Percentiles rank a stretch among this genome's conserved stretches.
These are phyloP conservation scores for Candida ulmi DNA, from an alignment of 805 yeast genomes.

Conservation along the genomic window DNA sequence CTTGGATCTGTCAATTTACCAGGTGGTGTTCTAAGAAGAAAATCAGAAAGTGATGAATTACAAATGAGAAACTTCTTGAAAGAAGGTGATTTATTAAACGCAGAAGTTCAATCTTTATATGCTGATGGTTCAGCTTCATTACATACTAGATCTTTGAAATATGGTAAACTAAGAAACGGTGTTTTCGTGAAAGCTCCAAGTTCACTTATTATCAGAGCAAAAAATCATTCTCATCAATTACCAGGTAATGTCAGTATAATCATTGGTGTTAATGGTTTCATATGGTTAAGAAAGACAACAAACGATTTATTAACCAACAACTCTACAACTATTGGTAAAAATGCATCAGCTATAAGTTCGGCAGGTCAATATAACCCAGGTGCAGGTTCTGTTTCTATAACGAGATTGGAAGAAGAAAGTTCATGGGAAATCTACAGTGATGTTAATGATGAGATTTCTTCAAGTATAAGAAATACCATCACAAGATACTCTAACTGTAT, in stretches of 20 bases:
- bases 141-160: constrained; percentile 92
- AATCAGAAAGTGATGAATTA: constrained; percentile 90
- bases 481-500: constrained; percentile 83
- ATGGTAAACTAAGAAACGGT: constrained; percentile 94
- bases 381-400: constrained; percentile 60
- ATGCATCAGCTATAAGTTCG: constrained; percentile 26
- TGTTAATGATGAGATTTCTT: constrained; percentile 66
- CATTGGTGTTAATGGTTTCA: constrained; percentile 89
- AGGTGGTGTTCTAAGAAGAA: constrained; percentile 92
- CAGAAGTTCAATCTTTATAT: constrained; percentile 89
- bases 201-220: constrained; percentile 75
- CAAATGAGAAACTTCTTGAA: constrained; percentile 92
- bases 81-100: constrained; percentile 93
- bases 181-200: constrained; percentile 76
- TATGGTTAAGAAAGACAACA: constrained; percentile 81
- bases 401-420: constrained; percentile 86
- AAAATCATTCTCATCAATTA: constrained; percentile 80
- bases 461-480: constrained; percentile 61
- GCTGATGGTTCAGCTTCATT: constrained; percentile 89
- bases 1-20: constrained; percentile 95
- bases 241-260: constrained; percentile 93
- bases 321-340: constrained; percentile 24
- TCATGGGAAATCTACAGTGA: constrained; percentile 95
- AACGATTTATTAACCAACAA: constrained; percentile 25
- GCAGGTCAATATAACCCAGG: constrained; percentile 44